phyloP scores from a whole-genome alignment of 768 basidiomycete genomes.

The Krasilnikovozyma curviuscula region DNA sequence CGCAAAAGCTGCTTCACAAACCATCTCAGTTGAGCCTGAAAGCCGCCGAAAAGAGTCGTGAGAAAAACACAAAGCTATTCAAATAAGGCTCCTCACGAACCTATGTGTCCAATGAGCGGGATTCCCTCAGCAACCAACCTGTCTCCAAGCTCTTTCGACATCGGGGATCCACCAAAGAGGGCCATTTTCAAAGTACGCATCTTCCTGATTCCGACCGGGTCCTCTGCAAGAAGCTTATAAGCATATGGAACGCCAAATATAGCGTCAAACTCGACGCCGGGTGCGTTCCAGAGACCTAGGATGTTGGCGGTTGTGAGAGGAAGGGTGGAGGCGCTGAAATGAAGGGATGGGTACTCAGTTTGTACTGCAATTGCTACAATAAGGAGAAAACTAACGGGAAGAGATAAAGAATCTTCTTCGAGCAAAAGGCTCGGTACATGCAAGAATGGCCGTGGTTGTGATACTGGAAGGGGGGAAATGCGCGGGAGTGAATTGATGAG shows the following conservation, averaged over 20 bases:
- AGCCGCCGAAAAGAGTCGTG: too few relatives aligned
- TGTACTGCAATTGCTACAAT: too few relatives aligned
- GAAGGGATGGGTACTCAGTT: too few relatives aligned
- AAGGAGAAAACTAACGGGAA: too few relatives aligned
- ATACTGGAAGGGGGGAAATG: background rate
- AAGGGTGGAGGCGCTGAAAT: conserved; percentile 32
- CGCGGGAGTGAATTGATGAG: too few relatives aligned
- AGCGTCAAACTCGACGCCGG: conserved; percentile 15
- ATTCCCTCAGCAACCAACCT: conserved; percentile 34
- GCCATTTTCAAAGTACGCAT: conserved; percentile 36
- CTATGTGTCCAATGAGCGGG: conserved; percentile 34
- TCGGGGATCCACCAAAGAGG: conserved; percentile 36
- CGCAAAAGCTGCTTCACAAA: conserved; percentile 31
- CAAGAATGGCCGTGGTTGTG: conserved; percentile 23
- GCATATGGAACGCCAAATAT: conserved; percentile 27
- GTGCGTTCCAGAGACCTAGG: conserved; percentile 26
- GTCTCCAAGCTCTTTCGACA: conserved; percentile 39
- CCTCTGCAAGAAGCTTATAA: conserved; percentile 35
- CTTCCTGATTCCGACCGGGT: conserved; percentile 30
- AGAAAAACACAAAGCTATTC: too few relatives aligned
- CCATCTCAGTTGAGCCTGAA: too few relatives aligned
- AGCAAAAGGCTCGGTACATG: conserved; percentile 31
- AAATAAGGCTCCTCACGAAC: too few relatives aligned
- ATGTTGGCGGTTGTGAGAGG: conserved; percentile 35
- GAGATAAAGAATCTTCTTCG: too few relatives aligned